Percentiles rank a stretch among this genome's conserved stretches.
Conservation (phyloP, 805 yeast genomes). For the Komagataella mondaviorum region DNA sequence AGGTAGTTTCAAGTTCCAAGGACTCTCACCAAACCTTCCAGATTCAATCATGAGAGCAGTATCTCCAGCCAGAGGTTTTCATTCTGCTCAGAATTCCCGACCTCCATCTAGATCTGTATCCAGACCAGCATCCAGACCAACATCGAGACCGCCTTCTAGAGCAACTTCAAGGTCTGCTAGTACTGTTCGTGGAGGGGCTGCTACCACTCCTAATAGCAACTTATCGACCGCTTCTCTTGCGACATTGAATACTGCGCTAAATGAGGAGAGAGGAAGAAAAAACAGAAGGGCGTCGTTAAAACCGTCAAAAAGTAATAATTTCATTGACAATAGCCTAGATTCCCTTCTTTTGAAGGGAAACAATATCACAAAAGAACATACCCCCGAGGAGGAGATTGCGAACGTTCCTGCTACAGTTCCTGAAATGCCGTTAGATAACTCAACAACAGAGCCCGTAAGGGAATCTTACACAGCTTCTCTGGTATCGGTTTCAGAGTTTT, state of each 20-base stretch:
- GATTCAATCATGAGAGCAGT: conserved; percentile 19
- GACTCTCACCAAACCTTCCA: conserved; percentile 19
- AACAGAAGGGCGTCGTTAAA: not conserved
- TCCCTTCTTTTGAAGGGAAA: not conserved
- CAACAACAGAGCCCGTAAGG: not conserved
- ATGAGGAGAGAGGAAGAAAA: not conserved
- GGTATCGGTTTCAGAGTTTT: not conserved
- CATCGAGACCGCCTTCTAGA: not conserved
- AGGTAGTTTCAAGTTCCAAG: conserved; percentile 17
- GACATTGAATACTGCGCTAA: not conserved
- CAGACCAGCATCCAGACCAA: not conserved
- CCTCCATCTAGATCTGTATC: not conserved
- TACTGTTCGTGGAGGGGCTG: not conserved
- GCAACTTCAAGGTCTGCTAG: not conserved
- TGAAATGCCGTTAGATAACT: not conserved
- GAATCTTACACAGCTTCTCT: not conserved
- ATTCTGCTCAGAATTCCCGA: conserved; percentile 2
- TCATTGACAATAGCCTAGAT: not conserved
- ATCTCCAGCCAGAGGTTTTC: conserved; percentile 2
- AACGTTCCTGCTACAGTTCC: not conserved
- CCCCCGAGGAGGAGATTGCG: not conserved
- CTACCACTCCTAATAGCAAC: not conserved
- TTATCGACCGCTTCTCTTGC: not conserved
- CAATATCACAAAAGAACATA: not conserved
- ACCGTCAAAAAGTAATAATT: not conserved